Evolutionary conservation across 768 basidiomycete species (phyloP), one percentile per base, ranked within the genome.

Genomic region (Coprinopsis cinerea): DNA sequence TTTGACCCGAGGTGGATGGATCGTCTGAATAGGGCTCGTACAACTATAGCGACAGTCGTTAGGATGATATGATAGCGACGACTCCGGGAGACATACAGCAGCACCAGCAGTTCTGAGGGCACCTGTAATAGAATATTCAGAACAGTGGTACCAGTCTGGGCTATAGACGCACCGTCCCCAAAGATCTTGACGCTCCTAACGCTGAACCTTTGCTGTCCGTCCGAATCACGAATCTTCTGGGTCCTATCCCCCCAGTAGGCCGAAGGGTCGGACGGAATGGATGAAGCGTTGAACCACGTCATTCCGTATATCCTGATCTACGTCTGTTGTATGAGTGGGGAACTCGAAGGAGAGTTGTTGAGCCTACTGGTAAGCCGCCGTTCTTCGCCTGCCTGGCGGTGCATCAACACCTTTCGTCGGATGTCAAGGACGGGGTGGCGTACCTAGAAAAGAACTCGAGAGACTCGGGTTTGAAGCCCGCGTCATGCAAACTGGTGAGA

Each of bases 101-200:
- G 95, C 93, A 5, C 95, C 94, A 75, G 88, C 90, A 1, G 88
- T 90, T 0, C 95, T 92, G 3, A 98, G 76, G 0, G 94, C 94
- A 35, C 93, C 85, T 86, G 46, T 28, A 13, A 7, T 22, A 17
- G 3, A 4, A 18, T 25, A 11, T 15, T 35, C 26, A 46, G 18
- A 34, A 24, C 14, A 18, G 15, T 34, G 26, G 24, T 14, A 10
- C 2, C 4, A 13, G 27, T 35, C 25, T 22, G 23, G 40, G 35
- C 13, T 27, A 20, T 22, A 39, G 22, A 48, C 65, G 25, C 52
- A 81, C 88, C 93, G 59, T 97, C 94, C 0, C 80, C 70, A 59
- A 83, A 82, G 2, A 92, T 68, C 58, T 92, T 92, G 52, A 92
- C 70, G 48, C 81, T 81, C 11, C 85, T 77, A 34, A 80, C 64